Evolutionary conservation across 805 yeast genomes (phyloP), one percentile per base, ranked within the genome.

Genomic region (Torulaspora franciscae): DNA sequence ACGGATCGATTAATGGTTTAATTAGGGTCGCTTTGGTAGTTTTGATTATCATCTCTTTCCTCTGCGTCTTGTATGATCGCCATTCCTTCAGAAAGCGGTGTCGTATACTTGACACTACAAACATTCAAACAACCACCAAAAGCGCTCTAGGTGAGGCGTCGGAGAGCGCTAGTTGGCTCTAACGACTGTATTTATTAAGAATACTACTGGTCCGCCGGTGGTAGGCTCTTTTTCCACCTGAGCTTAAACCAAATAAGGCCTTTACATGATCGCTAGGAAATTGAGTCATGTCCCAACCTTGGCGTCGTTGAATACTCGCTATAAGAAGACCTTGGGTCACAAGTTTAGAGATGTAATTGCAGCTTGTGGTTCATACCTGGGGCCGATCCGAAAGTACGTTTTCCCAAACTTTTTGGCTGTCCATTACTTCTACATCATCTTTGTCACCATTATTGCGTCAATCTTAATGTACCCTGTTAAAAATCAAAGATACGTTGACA

Each of bases 391-490:
- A 32, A 70, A 67, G 55, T 62, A 66, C 46, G 40, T 70, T 3
- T 64, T 73, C 33, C 76, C 76, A 1, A 67, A 66, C 47, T 73
- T 73, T 42, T 63, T 73, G 28, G 80, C 78, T 5, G 88, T 81
- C 2, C 93, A 84, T 58, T 85, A 87, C 66, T 72, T 76, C 29
- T 91, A 89, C 61, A 79, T 91, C 51, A 62, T 82, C 0, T 37
- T 66, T 15, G 68, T 78, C 74, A 64, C 77, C 1, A 70, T 93
- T 2, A 30, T 89, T 1, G 79, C 85, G 1, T 87, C 97, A 0
- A 74, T 90, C 27, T 57, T 91, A 42, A 64, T 93, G 32, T 91
- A 82, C 56, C 96, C 96, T 0, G 74, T 75, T n/a, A 74, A 72
- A 43, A 81, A 83, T 57, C 66, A 70, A 17, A 42, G 58, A 7